Conservation (phyloP, 257 asterid genomes). For the Solanum etuberosum region DNA sequence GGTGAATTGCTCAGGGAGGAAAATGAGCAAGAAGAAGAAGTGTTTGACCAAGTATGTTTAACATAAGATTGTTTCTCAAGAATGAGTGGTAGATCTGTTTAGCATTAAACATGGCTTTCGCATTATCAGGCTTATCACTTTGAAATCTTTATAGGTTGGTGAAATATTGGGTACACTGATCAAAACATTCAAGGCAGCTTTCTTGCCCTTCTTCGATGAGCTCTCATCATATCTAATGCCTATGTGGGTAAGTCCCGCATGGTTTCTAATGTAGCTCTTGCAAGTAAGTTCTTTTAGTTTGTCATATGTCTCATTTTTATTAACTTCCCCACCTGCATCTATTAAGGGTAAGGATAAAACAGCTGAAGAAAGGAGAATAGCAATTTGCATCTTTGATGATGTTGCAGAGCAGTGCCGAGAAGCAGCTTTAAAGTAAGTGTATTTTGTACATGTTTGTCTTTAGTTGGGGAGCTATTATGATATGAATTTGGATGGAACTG, state of each 20-base stretch:
- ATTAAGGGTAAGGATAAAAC: slow-evolving; percentile 91
- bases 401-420: slow-evolving; percentile 97
- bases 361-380: slow-evolving; percentile 94
- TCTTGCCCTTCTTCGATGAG: slow-evolving; percentile 95
- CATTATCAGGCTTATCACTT: background rate
- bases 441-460: background rate
- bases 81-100: background rate
- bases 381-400: slow-evolving; percentile 96
- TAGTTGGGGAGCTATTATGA: slow-evolving; percentile 1
- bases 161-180: slow-evolving; percentile 88
- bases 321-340: background rate
- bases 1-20: slow-evolving; percentile 91
- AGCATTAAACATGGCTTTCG: background rate
- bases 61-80: background rate
- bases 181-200: slow-evolving; percentile 77
- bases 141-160: slow-evolving; percentile 57
- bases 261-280: background rate
- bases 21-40: slow-evolving; percentile 98
- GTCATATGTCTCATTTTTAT: background rate
- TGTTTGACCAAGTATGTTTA: slow-evolving; percentile 81
- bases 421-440: slow-evolving; percentile 64
- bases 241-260: slow-evolving; percentile 74
- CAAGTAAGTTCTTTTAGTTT: background rate
- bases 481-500: background rate
- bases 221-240: slow-evolving; percentile 82